phyloP scores from a whole-genome alignment of 1,284 basidiomycete species.

The Fomitiporia mediterranea region DNA sequence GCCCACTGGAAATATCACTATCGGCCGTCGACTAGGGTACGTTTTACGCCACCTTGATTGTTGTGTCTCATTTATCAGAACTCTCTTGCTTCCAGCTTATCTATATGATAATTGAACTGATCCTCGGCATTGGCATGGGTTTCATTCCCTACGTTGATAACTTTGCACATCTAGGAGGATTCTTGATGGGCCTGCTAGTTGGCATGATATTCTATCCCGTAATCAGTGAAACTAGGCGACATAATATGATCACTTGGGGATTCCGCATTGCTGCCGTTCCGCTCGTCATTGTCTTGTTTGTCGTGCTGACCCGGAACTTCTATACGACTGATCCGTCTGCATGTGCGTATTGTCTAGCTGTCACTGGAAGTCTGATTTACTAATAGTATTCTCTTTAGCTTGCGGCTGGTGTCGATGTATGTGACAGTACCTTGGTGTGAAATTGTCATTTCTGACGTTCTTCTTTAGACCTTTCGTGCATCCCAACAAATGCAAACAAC shows the following conservation, averaged over 20 bases:
- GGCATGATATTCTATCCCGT: slow-evolving; percentile 85
- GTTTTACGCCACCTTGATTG: too few species aligned
- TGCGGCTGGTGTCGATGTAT: slow-evolving; percentile 81
- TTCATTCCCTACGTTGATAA: slow-evolving; percentile 81
- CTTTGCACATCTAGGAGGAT: slow-evolving; percentile 77
- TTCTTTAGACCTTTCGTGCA: slow-evolving; percentile 63
- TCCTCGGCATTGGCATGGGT: slow-evolving; percentile 83
- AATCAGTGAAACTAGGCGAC: slow-evolving; percentile 73
- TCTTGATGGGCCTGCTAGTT: slow-evolving; percentile 80
- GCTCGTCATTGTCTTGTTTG: slow-evolving; percentile 74
- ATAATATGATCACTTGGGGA: slow-evolving; percentile 70
- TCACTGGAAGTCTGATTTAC: background rate
- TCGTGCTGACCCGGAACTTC: slow-evolving; percentile 84
- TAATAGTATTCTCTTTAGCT: slow-evolving; percentile 38
- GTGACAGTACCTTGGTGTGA: background rate
- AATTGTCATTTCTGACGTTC: background rate
- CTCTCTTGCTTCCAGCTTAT: too few species aligned
- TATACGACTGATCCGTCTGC: slow-evolving; percentile 81
- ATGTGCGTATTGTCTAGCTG: slow-evolving; percentile 39
- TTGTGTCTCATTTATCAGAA: too few species aligned
- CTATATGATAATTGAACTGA: slow-evolving; percentile 79
- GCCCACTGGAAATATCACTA: slow-evolving; percentile 91
- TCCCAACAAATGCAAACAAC: slow-evolving; percentile 75
- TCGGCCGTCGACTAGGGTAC: slow-evolving; percentile 71
- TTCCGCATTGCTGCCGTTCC: slow-evolving; percentile 73